A percentile compares a stretch with the other conserved stretches of the same genome.
phyloP scores from a whole-genome alignment of 2,329 filamentous ascomycete species.

The Xylariaceae sp. region DNA sequence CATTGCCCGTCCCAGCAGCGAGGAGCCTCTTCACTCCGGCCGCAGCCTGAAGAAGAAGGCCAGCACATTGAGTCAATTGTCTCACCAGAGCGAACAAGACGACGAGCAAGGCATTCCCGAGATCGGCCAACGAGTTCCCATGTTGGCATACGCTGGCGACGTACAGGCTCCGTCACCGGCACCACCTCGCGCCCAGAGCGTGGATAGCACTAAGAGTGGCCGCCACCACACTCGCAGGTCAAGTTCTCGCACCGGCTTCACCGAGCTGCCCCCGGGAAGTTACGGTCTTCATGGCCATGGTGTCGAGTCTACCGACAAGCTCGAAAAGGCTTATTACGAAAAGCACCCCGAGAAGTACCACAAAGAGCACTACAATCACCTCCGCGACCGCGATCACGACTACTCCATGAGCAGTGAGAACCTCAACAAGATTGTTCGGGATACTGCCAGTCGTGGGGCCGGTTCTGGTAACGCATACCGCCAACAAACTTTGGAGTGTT shows the following conservation, averaged over 20 bases:
- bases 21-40: slow-evolving; percentile 49
- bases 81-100: slow-evolving; percentile 54
- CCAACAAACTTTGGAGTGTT: slow-evolving; percentile 30
- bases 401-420: slow-evolving; percentile 88
- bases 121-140: slow-evolving; percentile 88
- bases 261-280: slow-evolving; percentile 75
- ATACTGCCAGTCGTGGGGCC: slow-evolving; percentile 57
- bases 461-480: slow-evolving; percentile 47
- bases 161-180: slow-evolving; percentile 91
- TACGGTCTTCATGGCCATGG: slow-evolving; percentile 93
- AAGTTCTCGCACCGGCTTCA: slow-evolving; percentile 65
- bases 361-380: slow-evolving; percentile 64
- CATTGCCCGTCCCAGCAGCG: slow-evolving; percentile 65
- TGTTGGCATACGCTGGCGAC: slow-evolving; percentile 89
- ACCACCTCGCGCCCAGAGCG: slow-evolving; percentile 49
- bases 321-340: slow-evolving; percentile 88
- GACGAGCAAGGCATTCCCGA: slow-evolving; percentile 89
- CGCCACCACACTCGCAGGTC: slow-evolving; percentile 67
- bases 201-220: slow-evolving; percentile 37
- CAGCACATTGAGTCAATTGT: slow-evolving; percentile 52
- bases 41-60: slow-evolving; percentile 59
- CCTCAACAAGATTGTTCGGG: slow-evolving; percentile 82
- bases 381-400: slow-evolving; percentile 60
- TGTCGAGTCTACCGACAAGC: slow-evolving; percentile 69
- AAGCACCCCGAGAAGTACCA: slow-evolving; percentile 82